phyloP scores from a whole-genome alignment of 2,329 filamentous ascomycete species.

The Hymenoscyphus salicellus region DNA sequence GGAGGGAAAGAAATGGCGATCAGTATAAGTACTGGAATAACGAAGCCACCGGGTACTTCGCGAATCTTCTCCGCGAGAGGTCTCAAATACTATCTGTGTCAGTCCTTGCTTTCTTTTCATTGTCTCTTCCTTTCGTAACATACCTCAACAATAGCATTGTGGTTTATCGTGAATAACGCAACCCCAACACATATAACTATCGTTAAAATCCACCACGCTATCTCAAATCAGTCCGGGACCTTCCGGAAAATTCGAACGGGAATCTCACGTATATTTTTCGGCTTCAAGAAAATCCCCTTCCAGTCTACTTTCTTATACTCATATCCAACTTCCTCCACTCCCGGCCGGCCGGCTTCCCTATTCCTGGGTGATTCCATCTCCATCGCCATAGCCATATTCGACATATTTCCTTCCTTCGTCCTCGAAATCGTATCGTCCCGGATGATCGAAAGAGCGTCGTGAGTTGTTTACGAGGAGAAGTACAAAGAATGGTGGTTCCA shows the following conservation, averaged over 20 bases:
- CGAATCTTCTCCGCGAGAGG: conserved; percentile 41
- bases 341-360: background rate
- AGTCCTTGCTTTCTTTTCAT: background rate
- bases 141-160: conserved; percentile 41
- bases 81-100: conserved; percentile 31
- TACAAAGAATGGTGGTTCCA: background rate
- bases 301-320: conserved; percentile 39
- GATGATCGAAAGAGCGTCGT: background rate
- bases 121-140: conserved; percentile 4
- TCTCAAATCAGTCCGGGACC: conserved; percentile 6
- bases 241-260: background rate
- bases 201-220: conserved; percentile 34
- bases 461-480: background rate
- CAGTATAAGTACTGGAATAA: conserved; percentile 42
- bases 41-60: conserved; percentile 40
- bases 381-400: conserved; percentile 3
- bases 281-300: conserved; percentile 37
- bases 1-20: conserved; percentile 43
- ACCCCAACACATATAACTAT: conserved; percentile 35
- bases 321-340: conserved; percentile 30
- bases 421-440: background rate
- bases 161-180: conserved; percentile 38
- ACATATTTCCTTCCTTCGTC: background rate
- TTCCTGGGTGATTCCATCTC: background rate
- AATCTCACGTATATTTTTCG: conserved; percentile 37